Conservation (phyloP, 805 yeast species). For the Kazachstania bromeliacearum region DNA sequence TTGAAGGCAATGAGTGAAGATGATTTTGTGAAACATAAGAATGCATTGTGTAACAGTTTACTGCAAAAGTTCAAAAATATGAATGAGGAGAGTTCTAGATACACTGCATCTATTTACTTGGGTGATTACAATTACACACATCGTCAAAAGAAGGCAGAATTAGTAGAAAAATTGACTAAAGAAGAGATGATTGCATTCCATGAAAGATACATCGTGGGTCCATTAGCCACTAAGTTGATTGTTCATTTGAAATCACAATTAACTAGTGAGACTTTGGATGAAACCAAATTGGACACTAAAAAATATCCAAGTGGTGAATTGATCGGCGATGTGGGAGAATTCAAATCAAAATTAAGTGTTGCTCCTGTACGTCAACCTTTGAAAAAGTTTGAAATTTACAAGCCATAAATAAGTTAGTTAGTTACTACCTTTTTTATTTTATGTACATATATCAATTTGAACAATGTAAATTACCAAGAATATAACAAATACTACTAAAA, state of each 20-base stretch:
- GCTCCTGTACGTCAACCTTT: constrained; percentile 58
- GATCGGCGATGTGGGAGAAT: constrained; percentile 39
- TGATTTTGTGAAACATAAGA: constrained; percentile 60
- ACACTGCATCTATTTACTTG: constrained; percentile 56
- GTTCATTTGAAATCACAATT: constrained; percentile 53
- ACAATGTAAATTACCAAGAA: neutral
- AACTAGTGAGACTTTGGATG: constrained; percentile 16
- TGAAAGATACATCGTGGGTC: constrained; percentile 33
- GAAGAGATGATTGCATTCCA: constrained; percentile 50
- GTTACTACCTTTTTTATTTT: neutral
- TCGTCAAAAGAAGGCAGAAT: constrained; percentile 46
- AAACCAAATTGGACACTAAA: constrained; percentile 16
- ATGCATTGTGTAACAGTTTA: constrained; percentile 56
- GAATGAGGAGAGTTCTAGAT: constrained; percentile 60
- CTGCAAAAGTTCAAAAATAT: constrained; percentile 67
- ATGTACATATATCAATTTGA: neutral
- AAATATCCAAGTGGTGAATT: constrained; percentile 41
- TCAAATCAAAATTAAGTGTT: constrained; percentile 44
- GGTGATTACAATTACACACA: constrained; percentile 74
- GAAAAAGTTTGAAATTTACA: constrained; percentile 19
- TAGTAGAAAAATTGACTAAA: constrained; percentile 45
- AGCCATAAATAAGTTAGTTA: neutral
- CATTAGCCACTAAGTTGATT: constrained; percentile 36
- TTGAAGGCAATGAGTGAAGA: constrained; percentile 46
- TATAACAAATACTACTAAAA: neutral